These are phyloP conservation scores for Colletotrichum falcatum DNA, from an alignment of 2,329 filamentous ascomycete genomes.

Conservation along the genomic window DNA sequence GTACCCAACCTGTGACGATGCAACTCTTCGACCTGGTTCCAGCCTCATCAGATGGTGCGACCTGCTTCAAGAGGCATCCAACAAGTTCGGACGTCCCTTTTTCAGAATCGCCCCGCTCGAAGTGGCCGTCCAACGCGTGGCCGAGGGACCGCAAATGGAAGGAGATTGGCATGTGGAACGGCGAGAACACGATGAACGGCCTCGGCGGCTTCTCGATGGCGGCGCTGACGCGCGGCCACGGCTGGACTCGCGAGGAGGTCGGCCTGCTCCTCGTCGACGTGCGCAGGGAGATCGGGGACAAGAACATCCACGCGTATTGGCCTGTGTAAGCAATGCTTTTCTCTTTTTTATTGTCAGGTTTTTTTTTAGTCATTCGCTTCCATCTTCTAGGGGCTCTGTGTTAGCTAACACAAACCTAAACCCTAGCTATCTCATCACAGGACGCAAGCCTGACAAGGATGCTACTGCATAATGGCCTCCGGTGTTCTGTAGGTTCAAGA, in stretches of 20 bases:
- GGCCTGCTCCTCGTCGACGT: slow-evolving; percentile 51
- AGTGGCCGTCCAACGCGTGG: slow-evolving; percentile 53
- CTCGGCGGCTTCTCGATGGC: slow-evolving; percentile 52
- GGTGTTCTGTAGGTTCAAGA: background rate
- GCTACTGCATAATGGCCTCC: background rate
- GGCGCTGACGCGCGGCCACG: slow-evolving; percentile 49
- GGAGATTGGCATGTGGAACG: slow-evolving; percentile 50
- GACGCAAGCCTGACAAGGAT: background rate
- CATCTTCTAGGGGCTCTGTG: background rate
- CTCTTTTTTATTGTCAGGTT: background rate
- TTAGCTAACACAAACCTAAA: background rate
- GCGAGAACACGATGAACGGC: slow-evolving; percentile 49
- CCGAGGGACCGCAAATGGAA: slow-evolving; percentile 50
- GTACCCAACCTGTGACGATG: slow-evolving; percentile 50
- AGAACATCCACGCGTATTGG: slow-evolving; percentile 52
- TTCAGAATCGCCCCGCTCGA: slow-evolving; percentile 2
- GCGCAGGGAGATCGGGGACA: slow-evolving; percentile 49
- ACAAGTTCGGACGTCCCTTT: background rate
- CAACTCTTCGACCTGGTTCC: slow-evolving; percentile 50
- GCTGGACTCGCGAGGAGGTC: slow-evolving; percentile 50
- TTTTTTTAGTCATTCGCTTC: too few species aligned
- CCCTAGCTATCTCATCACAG: slow-evolving; percentile 5
- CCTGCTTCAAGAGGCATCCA: slow-evolving; percentile 49
- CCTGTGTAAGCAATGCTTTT: slow-evolving; percentile 49
- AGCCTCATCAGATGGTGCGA: slow-evolving; percentile 48